Base-by-base conservation (phyloP, 2,329 filamentous ascomycete genomes). In the Exophiala mesophila region DNA sequence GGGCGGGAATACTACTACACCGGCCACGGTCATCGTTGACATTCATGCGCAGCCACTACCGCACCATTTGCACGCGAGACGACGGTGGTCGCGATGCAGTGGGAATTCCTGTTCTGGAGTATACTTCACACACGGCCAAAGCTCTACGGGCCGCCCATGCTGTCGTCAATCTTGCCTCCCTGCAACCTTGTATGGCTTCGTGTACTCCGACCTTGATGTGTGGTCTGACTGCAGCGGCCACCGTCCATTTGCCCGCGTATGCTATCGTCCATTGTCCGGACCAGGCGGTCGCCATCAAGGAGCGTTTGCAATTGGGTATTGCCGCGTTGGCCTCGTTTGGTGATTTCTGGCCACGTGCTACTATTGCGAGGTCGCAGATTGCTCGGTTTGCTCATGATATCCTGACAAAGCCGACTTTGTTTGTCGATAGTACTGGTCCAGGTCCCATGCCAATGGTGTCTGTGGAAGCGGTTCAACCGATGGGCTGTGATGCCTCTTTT, bases 141-240 rank as follows among this genome's bases (percentile, higher is more conserved):
- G 88, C 86, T 5, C 78, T 94, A 45, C 77, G 81, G 20, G 84
- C 86, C 0, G 88, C 89, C 0, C 82, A 82, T 53, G 82, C 85
- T 39, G 83, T 95, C 49, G 84, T 83, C 47, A 83, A 83, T 1
- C 77, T 94, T 33, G 84, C 85, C 0, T 78, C 82, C 34, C 35
- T 62, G 63, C 43, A 62, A 61, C 12, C 53, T 59, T 39, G 76
- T 81, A 0, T 90, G 2, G 72, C 82, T 3, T 78, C 78, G 21
- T 87, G 94, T 64, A 88, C 80, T 0, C 86, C 88, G 44, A 89
- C 90, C 64, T 88, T 92, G 66, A 85, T 83, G 23, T 92, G 86
- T 59, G 82, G 85, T 28, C 70, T 92, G 36, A 85, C 85, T 1
- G 70, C 90, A 39, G 84, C 83, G 13, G 86, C 85, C 5, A 84